Base-by-base conservation (phyloP, 2,329 filamentous ascomycete species). In the Fusarium caatingaense region DNA sequence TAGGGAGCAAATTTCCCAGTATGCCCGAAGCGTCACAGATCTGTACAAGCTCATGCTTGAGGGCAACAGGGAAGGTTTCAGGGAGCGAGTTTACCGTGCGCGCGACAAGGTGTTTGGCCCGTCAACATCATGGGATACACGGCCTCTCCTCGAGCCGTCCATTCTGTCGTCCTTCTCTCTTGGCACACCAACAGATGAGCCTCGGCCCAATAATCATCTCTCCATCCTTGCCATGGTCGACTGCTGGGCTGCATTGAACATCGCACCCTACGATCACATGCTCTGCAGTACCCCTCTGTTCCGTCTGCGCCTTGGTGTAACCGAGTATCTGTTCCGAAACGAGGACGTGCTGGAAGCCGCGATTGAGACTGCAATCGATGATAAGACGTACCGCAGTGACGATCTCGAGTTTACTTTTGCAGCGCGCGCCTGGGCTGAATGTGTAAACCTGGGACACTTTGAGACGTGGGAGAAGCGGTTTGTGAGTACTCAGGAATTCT, bases 221-320 rank as follows among this genome's bases (percentile, higher is more conserved):
- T 94, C 91, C 78, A 85, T 99, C 60, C 86, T 99, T 46, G 96
- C 94, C 48, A 99, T 99, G 89, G 97, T 98, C 45, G 96, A 99
- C 83, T 98, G 95, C 82, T 99, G 96, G 96, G 96, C 93, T 78
- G 93, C 93, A 72, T 87, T 98, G 47, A 92, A 90, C 34, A 99
- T 98, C 75, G 92, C 97, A 49, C 96, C 96, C 1, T 99, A 99
- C 80, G 95, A 99, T 81, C 97, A 99, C 84, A 99, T 99, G 94
- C 97, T 99, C 73, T 99, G 96, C 83, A 97, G 94, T 56, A 99
- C 96, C 41, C 96, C 96, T 83, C 88, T 98, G 48, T 99, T 99
- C 84, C 92, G 96, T 53, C 89, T 99, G 70, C 98, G 96, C 89
- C 88, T 99, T 34, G 96, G 96, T 60, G 97, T 98, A n/a, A 95